Evolutionary conservation across 2,329 filamentous ascomycete genomes (phyloP), one percentile per base, ranked within the genome.

Genomic region (Ploettnerulaceae sp.): DNA sequence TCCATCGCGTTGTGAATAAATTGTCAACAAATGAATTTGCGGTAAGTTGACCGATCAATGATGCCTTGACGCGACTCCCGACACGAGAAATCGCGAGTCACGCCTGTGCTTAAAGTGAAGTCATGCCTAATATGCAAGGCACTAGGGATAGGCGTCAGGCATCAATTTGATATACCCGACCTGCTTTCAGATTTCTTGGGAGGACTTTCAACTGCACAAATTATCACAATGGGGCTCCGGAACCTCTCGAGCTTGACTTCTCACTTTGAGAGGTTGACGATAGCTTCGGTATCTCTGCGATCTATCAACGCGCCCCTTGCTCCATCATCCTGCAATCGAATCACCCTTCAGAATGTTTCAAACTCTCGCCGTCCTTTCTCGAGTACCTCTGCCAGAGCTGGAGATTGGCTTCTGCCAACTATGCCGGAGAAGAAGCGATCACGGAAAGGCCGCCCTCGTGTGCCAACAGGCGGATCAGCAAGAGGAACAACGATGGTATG

Each of bases 401-500:
- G 78, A 56, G 85, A 79, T 63, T 97, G 90, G 89, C 84, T 97
- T 37, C 78, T 86, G 48, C 91, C 91, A 25, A 84, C 80, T 60
- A 70, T 83, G 59, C 81, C 87, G 55, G 90, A 89, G 65, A 84
- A 81, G 63, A 88, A 87, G 67, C 95, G 94, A 74, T 90, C 89
- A 57, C 78, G 77, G 55, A 96, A 96, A 71, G 93, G 91, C 29
- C 81, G 89, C 2, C 84, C 87, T 39, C 81, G 89, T 59, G 89
- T 97, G 38, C 79, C 87, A 18, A 98, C 90, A 0, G 93, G 93
- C 52, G 93, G 93, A 51, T 94, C 87, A 45, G 82, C 78, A 26
- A 89, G 94, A 66, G 93, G 93, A 58, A 98, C 93, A 26, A 97
- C 91, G 0, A 86, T 98, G 15, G 82, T 94, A 47, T 97, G 89